phyloP scores from a whole-genome alignment of 176 grass and related monocot genomes.

The Tuctoria greenei region DNA sequence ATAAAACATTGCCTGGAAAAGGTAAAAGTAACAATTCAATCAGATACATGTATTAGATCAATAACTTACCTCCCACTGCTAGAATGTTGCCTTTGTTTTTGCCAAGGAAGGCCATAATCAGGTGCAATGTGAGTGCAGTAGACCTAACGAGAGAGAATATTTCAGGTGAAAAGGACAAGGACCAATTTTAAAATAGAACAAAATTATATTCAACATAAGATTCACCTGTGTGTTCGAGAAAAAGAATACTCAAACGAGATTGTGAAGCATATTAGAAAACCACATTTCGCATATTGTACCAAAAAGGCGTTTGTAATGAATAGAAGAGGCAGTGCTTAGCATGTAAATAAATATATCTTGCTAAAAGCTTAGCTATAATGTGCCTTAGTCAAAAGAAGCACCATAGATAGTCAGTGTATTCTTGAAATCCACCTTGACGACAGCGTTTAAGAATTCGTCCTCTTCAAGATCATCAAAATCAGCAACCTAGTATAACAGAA shows the following conservation, averaged over 20 bases:
- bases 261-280: conserved; percentile 22
- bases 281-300: neutral
- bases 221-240: too few species aligned
- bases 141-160: conserved; percentile 57
- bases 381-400: neutral
- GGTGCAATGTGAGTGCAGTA: conserved; percentile 87
- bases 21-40: neutral
- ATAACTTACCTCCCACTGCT: conserved; percentile 75
- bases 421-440: conserved; percentile 72
- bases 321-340: neutral
- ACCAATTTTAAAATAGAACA: conserved; percentile 26
- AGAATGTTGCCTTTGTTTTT: conserved; percentile 87
- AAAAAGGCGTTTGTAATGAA: conserved; percentile 9
- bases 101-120: conserved; percentile 95
- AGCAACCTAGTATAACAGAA: conserved; percentile 48
- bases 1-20: neutral
- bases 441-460: conserved; percentile 82
- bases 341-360: neutral
- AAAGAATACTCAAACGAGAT: too few species aligned
- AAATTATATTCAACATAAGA: neutral
- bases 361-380: neutral
- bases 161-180: conserved; percentile 22
- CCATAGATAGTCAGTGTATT: conserved; percentile 10
- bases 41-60: conserved; percentile 25
- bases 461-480: conserved; percentile 67